A percentile compares a stretch with the other conserved stretches of the same genome.
Evolutionary conservation across 495 filamentous ascomycete species (phyloP).

Genomic region (Trichodelitschia bisporula): DNA sequence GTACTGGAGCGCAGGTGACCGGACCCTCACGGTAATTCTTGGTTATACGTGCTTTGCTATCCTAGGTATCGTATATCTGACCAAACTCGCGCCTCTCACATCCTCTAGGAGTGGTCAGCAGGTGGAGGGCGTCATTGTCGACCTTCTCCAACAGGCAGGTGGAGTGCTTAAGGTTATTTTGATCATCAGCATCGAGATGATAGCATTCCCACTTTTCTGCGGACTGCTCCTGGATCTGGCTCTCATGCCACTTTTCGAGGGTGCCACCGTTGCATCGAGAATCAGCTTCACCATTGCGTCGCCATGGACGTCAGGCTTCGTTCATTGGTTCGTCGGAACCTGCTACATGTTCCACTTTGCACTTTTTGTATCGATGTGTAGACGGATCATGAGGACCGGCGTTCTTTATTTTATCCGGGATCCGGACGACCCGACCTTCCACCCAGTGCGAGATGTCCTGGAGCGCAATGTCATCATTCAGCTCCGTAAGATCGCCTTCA

Average conservation of each 20-base stretch:
- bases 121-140: conserved; percentile 56
- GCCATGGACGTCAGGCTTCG: conserved; percentile 72
- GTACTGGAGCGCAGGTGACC: conserved; percentile 53
- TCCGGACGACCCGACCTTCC: conserved; percentile 94
- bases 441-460: conserved; percentile 88
- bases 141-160: conserved; percentile 71
- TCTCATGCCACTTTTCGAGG: conserved; percentile 65
- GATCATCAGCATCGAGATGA: conserved; percentile 98
- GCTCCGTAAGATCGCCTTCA: conserved; percentile 87
- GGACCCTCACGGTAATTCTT: conserved; percentile 51
- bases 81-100: conserved; percentile 37
- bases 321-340: conserved; percentile 97
- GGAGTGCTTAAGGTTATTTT: conserved; percentile 95
- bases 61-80: conserved; percentile 54
- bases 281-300: conserved; percentile 47
- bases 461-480: conserved; percentile 84
- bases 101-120: conserved; percentile 38
- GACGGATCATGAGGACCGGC: conserved; percentile 83
- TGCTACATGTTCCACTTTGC: conserved; percentile 99
- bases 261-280: conserved; percentile 48
- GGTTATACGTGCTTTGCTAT: conserved; percentile 58
- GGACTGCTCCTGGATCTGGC: conserved; percentile 76
- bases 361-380: conserved; percentile 95
- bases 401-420: conserved; percentile 97
- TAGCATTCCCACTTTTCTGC: conserved; percentile 88